A percentile compares a stretch with the other conserved stretches of the same genome.
phyloP scores from a whole-genome alignment of 208 protist genomes.

The Naegleria gruberi region DNA sequence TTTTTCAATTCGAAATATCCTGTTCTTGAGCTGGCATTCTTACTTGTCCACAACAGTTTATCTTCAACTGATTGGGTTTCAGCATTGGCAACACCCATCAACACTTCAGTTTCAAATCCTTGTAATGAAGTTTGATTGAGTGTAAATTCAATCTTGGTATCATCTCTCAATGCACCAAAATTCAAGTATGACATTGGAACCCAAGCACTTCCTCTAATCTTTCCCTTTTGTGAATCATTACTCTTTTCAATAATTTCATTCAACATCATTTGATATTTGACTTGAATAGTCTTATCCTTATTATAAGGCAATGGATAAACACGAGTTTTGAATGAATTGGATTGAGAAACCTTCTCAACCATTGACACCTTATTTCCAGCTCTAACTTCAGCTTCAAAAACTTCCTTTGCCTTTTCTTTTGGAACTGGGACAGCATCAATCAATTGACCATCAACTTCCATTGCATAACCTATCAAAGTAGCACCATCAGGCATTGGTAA shows the following conservation, averaged over 20 bases:
- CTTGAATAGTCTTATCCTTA: not conserved
- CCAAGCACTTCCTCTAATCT: not conserved
- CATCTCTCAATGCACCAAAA: not conserved
- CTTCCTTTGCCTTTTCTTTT: constrained; percentile 12
- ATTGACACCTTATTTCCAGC: not conserved
- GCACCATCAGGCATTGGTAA: constrained; percentile 9
- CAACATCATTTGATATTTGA: not conserved
- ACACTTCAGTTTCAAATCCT: not conserved
- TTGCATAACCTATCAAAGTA: not conserved
- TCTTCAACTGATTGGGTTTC: no score
- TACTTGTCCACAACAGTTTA: not conserved
- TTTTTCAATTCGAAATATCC: not conserved
- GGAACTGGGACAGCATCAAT: not conserved
- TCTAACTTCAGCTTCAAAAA: constrained; percentile 6
- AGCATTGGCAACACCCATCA: not conserved
- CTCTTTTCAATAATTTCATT: not conserved
- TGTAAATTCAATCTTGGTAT: not conserved
- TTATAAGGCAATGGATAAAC: constrained; percentile 10
- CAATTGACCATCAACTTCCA: not conserved
- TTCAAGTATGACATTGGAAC: not conserved
- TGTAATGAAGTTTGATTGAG: not conserved
- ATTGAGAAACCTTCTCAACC: not conserved
- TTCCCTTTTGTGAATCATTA: not conserved
- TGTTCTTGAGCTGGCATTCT: not conserved
- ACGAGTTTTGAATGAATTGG: constrained; percentile 2